Evolutionary conservation across 2,329 filamentous ascomycete species (phyloP).

Genomic region (Aspergillus calidoustus): DNA sequence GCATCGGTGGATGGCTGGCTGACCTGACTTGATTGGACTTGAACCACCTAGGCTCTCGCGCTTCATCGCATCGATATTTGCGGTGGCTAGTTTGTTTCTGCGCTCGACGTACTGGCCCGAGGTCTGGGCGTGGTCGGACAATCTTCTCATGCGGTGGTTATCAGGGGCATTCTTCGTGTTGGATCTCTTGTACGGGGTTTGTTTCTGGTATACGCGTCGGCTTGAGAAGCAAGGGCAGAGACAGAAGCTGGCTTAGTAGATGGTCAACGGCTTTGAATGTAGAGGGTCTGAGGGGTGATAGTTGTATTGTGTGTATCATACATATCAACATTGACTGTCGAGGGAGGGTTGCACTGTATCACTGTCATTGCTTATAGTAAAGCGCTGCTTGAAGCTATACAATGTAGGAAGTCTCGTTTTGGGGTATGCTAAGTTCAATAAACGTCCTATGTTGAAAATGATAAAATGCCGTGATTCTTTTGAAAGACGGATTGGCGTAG

Average conservation of each 20-base stretch:
- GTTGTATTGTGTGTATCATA: no score
- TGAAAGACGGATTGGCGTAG: no score
- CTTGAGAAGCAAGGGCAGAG: background rate
- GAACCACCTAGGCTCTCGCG: slow-evolving; percentile 14
- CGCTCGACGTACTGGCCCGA: slow-evolving; percentile 18
- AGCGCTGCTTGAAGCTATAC: no score
- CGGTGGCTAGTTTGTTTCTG: slow-evolving; percentile 2
- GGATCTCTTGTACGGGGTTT: slow-evolving; percentile 17
- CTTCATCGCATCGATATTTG: slow-evolving; percentile 16
- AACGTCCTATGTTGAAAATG: no score
- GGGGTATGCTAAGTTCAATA: no score
- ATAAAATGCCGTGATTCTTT: no score
- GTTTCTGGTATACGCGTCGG: slow-evolving; percentile 16
- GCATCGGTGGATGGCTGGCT: background rate
- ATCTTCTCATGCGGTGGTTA: slow-evolving; percentile 19
- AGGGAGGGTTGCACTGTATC: no score
- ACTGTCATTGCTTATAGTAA: no score
- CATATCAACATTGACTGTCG: no score
- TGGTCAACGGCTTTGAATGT: no score
- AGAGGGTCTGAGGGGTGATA: no score
- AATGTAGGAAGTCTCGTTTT: no score
- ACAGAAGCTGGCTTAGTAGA: background rate
- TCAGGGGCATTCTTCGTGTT: slow-evolving; percentile 10
- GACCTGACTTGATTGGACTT: background rate
- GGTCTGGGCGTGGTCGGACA: slow-evolving; percentile 16